A percentile compares a stretch with the other conserved stretches of the same genome.
Evolutionary conservation across 1,139 yeast species (phyloP).

Genomic region (Yamadazyma membranifaciens): DNA sequence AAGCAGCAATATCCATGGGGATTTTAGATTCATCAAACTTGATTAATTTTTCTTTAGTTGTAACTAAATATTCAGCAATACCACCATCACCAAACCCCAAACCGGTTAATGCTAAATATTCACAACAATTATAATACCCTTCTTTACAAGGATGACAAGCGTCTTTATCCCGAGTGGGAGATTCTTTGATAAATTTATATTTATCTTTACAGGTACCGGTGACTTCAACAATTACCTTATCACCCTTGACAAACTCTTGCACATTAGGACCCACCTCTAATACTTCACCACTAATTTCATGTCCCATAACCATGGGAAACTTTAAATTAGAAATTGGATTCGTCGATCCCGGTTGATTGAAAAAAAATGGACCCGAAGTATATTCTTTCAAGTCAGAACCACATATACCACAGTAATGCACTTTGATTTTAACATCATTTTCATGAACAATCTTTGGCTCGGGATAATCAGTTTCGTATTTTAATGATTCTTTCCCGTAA

Average conservation of each 20-base stretch:
- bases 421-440: conserved; percentile 49
- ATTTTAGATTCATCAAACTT: conserved; percentile 30
- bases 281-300: conserved; percentile 51
- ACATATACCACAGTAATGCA: conserved; percentile 58
- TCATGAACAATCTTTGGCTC: conserved; percentile 44
- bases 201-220: conserved; percentile 50
- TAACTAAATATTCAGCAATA: conserved; percentile 41
- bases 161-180: conserved; percentile 23
- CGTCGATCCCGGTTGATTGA: conserved; percentile 21
- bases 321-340: conserved; percentile 19
- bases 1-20: conserved; percentile 47
- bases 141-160: conserved; percentile 42
- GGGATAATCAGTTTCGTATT: conserved; percentile 40
- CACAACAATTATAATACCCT: conserved; percentile 49
- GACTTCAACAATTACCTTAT: conserved; percentile 53
- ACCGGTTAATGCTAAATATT: conserved; percentile 41
- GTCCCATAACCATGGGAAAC: conserved; percentile 42
- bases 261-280: conserved; percentile 26
- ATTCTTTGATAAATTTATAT: conserved; percentile 23
- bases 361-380: conserved; percentile 52
- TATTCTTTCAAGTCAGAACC: conserved; percentile 60
- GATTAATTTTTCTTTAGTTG: conserved; percentile 33
- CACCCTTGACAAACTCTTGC: conserved; percentile 31
- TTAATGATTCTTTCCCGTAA: conserved; percentile 48
- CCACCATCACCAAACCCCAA: conserved; percentile 48